Base-by-base conservation (phyloP, 768 basidiomycete genomes). In the Pisolithus microcarpus region DNA sequence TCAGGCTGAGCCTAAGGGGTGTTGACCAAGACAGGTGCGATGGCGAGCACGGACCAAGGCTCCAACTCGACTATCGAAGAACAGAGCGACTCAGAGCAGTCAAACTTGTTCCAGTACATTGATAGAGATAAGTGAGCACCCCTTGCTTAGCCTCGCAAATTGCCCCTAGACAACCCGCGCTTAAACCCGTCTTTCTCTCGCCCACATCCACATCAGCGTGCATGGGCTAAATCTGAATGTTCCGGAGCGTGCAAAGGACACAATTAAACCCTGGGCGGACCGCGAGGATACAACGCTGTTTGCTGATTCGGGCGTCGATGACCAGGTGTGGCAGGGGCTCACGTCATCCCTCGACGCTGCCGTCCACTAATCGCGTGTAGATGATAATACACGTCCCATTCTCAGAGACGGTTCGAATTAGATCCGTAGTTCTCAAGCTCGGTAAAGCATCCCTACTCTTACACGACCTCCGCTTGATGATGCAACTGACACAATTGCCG, bases 301-400 rank as follows among this genome's bases (percentile, higher is more conserved):
- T 53, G 82, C 80, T 13, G 85, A 91, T 18, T 91, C 89, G 0
- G 83, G 81, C 30, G 89, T 91, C 13, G 90, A 92, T 56, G 89
- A 92, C 61, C 87, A 92, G 78, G 89, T 87, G 53, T 45, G 72
- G 52, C 30, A 46, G 30, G 24, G 24, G 23, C 21, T 44, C 43
- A 31, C 44, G 23, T 38, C 19, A 19, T 13, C 23, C 42, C 53
- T 38, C 39, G n/a, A 49, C 15, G 19, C 38, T 48, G 43, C 34
- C 48, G 48, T 60, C 48, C 45, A 37, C 30, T 48, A 43, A 63
- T 50, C 49, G 43, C 46, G 46, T 43, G 42, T 57, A 91, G 89
- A 72, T 91, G 50, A 84, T 91, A 59, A 74, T 92, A 53, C 87
- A 90, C 64, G 67, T 92, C 44, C 87, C 90, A 0, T 92, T 92